Percentiles rank a stretch among this genome's conserved stretches.
Evolutionary conservation across 495 filamentous ascomycete species (phyloP).

Genomic region (Talaromyces thailandensis): DNA sequence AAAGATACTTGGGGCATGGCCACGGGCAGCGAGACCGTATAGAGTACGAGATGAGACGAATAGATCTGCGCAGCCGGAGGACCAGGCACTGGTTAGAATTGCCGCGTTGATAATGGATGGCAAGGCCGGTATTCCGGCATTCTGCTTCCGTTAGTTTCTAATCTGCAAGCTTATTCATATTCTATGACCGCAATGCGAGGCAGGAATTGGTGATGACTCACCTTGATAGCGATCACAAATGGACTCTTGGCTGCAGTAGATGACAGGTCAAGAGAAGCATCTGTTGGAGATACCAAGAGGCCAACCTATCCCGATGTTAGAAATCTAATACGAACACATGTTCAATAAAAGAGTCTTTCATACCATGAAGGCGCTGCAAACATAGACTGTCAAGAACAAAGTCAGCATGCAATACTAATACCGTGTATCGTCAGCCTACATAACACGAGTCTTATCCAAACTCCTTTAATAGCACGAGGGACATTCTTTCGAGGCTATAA

Average conservation of each 20-base stretch:
- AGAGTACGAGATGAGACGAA: constrained; percentile 71
- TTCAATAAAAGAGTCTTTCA: constrained; percentile 24
- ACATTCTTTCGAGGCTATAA: constrained; percentile 14
- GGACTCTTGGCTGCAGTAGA: constrained; percentile 42
- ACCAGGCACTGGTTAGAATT: constrained; percentile 57
- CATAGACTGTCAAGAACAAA: constrained; percentile 36
- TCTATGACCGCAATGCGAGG: background rate
- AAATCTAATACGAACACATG: too few relatives aligned
- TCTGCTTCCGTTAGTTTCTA: background rate
- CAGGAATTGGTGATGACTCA: background rate
- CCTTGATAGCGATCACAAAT: constrained; percentile 16
- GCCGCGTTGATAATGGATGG: constrained; percentile 70
- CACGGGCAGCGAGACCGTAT: constrained; percentile 55
- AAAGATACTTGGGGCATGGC: constrained; percentile 55
- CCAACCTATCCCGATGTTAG: constrained; percentile 18
- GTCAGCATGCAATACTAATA: background rate
- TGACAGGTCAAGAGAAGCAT: constrained; percentile 39
- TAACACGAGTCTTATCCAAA: constrained; percentile 16
- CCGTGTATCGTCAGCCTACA: constrained; percentile 5
- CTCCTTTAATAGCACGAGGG: constrained; percentile 13
- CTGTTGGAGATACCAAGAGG: constrained; percentile 38
- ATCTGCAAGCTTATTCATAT: background rate
- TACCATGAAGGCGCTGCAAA: constrained; percentile 42
- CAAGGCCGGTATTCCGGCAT: constrained; percentile 56
- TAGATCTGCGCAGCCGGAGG: constrained; percentile 67